Conservation (phyloP, 331 rosid genomes). For the Pyrus hybrid region DNA sequence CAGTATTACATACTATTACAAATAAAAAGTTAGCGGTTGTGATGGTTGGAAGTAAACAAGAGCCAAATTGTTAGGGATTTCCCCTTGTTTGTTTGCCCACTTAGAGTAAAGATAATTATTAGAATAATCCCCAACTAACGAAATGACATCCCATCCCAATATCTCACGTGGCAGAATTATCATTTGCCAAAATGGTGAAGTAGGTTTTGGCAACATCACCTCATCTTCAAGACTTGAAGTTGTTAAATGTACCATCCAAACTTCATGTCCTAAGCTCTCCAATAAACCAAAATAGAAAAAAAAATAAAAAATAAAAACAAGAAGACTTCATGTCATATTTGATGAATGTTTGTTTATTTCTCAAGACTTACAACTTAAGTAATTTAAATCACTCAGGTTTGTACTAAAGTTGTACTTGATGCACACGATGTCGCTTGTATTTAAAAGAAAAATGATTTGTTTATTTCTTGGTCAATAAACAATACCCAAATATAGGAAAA, state of each 20-base stretch:
- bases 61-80: neutral
- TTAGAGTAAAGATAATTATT: neutral
- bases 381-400: no score
- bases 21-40: neutral
- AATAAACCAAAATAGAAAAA: no score
- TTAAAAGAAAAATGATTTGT: no score
- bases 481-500: neutral
- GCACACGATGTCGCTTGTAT: neutral
- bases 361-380: neutral
- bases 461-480: neutral
- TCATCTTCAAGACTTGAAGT: neutral
- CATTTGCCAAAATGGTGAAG: neutral
- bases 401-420: no score
- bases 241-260: neutral
- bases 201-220: neutral
- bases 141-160: neutral
- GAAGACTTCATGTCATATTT: neutral
- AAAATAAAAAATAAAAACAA: no score
- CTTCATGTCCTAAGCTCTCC: neutral
- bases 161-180: neutral
- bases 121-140: neutral
- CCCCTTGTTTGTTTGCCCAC: no score
- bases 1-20: no score
- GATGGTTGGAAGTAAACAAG: neutral
- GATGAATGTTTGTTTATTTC: neutral